Percentiles rank a stretch among this genome's conserved stretches.
phyloP scores from a whole-genome alignment of 306 rosid species.

The Inga oerstediana region DNA sequence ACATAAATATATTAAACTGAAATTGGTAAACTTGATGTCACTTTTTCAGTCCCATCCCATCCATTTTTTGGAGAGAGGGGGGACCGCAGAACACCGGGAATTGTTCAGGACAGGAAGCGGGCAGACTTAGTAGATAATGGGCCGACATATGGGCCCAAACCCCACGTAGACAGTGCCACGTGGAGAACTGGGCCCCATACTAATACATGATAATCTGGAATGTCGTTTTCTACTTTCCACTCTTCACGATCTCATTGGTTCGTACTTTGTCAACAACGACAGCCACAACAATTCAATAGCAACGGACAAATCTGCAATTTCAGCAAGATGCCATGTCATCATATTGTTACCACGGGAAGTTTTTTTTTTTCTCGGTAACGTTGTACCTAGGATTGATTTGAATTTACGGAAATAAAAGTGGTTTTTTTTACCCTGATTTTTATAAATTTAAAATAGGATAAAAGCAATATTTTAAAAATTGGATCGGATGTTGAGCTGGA shows the following conservation, averaged over 20 bases:
- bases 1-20: neutral
- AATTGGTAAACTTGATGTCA: neutral
- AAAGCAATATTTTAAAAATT: no score
- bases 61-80: neutral
- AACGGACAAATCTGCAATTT: neutral
- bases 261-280: neutral
- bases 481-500: no score
- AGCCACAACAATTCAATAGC: neutral
- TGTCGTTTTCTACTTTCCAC: neutral
- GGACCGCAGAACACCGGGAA: neutral
- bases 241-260: neutral
- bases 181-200: neutral
- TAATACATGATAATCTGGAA: neutral
- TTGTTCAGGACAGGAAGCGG: neutral
- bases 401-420: no score
- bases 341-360: no score
- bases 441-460: no score
- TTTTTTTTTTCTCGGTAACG: no score
- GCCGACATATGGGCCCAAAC: neutral
- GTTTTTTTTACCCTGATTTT: no score
- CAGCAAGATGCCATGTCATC: no score
- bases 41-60: neutral
- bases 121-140: neutral
- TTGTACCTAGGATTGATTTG: no score
- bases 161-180: neutral